Conservation (phyloP, 192 early-diverging fungal genomes). For the Radiomyces spectabilis region DNA sequence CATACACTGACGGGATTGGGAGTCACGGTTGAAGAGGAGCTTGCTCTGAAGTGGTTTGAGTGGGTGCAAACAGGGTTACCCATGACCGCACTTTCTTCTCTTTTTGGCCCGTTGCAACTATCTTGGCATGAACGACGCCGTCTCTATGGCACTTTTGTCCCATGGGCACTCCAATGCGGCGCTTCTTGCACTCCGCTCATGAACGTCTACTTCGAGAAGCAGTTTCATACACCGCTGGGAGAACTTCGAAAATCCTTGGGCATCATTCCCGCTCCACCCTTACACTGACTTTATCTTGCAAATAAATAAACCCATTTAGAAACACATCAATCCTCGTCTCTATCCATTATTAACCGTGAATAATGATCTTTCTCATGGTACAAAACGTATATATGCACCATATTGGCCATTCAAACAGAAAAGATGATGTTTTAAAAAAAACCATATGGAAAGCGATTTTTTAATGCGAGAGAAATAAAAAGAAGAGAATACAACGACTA, state of each 20-base stretch:
- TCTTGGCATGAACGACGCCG: constrained; percentile 45
- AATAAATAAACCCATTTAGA: too few relatives aligned
- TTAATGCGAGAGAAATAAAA: background rate
- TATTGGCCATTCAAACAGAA: too few relatives aligned
- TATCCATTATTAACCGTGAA: too few relatives aligned
- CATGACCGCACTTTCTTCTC: constrained; percentile 73
- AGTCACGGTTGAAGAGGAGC: constrained; percentile 80
- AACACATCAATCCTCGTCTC: too few relatives aligned
- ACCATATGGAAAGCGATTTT: too few relatives aligned
- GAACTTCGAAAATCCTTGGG: constrained; percentile 71
- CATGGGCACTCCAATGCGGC: constrained; percentile 91
- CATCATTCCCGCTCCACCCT: constrained; percentile 41
- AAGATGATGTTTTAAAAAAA: too few relatives aligned
- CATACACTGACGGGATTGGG: constrained; percentile 81
- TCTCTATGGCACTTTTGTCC: constrained; percentile 68
- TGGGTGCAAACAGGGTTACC: constrained; percentile 87
- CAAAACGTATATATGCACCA: too few relatives aligned
- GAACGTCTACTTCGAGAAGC: constrained; percentile 87
- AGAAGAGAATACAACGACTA: background rate
- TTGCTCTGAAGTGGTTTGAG: constrained; percentile 95
- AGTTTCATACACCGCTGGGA: constrained; percentile 57
- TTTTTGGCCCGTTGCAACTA: constrained; percentile 75
- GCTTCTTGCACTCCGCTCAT: constrained; percentile 66
- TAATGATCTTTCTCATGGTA: too few relatives aligned
- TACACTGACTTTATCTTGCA: too few relatives aligned